Evolutionary conservation across 495 filamentous ascomycete species (phyloP), one percentile per base, ranked within the genome.

Genomic region (Alectoria sarmentosa): DNA sequence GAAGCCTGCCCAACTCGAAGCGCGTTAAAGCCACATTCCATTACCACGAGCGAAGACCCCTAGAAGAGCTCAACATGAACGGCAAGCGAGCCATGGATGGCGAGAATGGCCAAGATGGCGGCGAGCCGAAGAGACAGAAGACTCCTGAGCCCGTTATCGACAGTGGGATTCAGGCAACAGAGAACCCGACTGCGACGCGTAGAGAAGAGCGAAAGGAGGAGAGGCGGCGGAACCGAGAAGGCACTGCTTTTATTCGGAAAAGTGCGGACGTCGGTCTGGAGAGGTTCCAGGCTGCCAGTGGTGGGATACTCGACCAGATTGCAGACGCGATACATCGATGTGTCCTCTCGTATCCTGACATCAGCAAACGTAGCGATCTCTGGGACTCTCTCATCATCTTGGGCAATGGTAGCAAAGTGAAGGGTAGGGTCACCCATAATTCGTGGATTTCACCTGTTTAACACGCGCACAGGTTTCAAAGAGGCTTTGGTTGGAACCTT

Each of bases 341-440:
- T 1, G 87, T 98, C 58, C 84, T 90, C 60, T 79, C 83, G 30
- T 89, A 96, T 48, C 86, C 87, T 10, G 90, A 96, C 56, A 83
- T 88, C 36, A 86, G 86, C 60, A 90, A 89, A 75, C 85, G 94
- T 21, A 85, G 86, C 39, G 85, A 90, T 42, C 86, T 95, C 21
- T 98, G 94, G 94, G 92, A 97, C 71, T 87, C 84, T 63, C 70
- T 98, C 46, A 84, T 95, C 65, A 86, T 98, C 55, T 85, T 95
- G 55, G 94, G 94, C 63, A 93, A 92, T 66, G 94, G 94, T 44
- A 86, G 88, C 54, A 89, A 85, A 69, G 82, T 97, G 57, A 84
- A 86, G 77, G 93, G 92, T 86, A 73, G n/a, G 57, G 11, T 52
- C 19, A 65, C 37, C 32, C 38, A 56, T 62, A 68, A 58, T 65